Conservation (phyloP, 2,329 filamentous ascomycete species). For the Aspergillus sp. region DNA sequence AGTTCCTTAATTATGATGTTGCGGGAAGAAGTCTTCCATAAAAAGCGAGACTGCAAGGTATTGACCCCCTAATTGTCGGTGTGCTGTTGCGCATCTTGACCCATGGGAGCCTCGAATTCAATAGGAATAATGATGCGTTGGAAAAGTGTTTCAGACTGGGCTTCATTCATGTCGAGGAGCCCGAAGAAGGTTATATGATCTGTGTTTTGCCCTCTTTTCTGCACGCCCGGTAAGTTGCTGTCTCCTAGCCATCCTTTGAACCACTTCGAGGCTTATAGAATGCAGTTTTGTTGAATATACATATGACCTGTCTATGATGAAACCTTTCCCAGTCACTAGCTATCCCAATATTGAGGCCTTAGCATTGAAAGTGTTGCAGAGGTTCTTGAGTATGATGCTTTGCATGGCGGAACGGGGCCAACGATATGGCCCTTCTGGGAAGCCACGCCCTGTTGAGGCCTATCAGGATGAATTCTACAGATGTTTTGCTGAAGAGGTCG, state of each 20-base stretch:
- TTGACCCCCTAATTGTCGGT: neutral
- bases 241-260: neutral
- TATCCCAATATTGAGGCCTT: neutral
- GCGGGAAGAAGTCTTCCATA: neutral
- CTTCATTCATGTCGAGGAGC: neutral
- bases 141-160: neutral
- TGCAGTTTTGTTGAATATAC: neutral
- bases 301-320: neutral
- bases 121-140: neutral
- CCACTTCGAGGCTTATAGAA: neutral
- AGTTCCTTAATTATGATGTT: neutral
- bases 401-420: constrained; percentile 1
- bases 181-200: neutral
- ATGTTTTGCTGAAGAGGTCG: constrained; percentile 3
- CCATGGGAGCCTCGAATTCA: neutral
- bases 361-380: neutral
- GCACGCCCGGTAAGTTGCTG: neutral
- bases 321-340: neutral
- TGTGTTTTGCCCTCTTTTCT: neutral
- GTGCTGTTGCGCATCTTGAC: neutral
- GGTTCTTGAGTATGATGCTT: constrained; percentile 1
- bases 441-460: constrained; percentile 5
- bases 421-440: neutral
- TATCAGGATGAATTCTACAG: constrained; percentile 12
- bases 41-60: neutral